Percentiles rank a stretch among this genome's conserved stretches.
Evolutionary conservation across 371 early-diverging fungal genomes (phyloP).

Genomic region (Capillidium heterosporum): DNA sequence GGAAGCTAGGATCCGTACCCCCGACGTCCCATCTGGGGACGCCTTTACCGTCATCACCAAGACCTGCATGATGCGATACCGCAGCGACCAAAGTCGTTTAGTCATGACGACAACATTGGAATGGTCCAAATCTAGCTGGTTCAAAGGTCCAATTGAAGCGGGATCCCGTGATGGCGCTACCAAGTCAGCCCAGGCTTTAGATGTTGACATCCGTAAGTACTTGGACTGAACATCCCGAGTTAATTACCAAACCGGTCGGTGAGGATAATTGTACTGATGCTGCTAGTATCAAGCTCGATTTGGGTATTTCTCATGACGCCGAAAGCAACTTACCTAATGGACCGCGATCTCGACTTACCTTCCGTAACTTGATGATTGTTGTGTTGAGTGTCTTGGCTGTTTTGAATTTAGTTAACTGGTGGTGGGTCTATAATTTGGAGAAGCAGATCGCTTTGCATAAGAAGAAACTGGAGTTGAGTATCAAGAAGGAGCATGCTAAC

Average conservation of each 20-base stretch:
- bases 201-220: not conserved
- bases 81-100: not conserved
- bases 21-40: conserved; percentile 3
- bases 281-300: not conserved
- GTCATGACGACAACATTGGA: not conserved
- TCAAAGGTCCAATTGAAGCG: conserved; percentile 4
- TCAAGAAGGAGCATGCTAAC: too few relatives aligned
- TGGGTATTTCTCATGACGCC: too few relatives aligned
- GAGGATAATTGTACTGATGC: not conserved
- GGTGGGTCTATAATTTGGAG: too few relatives aligned
- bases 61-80: not conserved
- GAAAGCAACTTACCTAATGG: too few relatives aligned
- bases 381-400: too few relatives aligned
- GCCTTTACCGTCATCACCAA: not conserved
- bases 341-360: too few relatives aligned
- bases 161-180: conserved; percentile 1
- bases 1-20: not conserved
- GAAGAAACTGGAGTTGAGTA: too few relatives aligned
- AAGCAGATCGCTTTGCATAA: too few relatives aligned
- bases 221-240: not conserved
- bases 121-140: conserved; percentile 4
- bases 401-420: too few relatives aligned
- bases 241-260: not conserved
- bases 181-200: not conserved
- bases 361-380: too few relatives aligned